Conservation (phyloP, 306 rosid species). For the Ormosia emarginata region DNA sequence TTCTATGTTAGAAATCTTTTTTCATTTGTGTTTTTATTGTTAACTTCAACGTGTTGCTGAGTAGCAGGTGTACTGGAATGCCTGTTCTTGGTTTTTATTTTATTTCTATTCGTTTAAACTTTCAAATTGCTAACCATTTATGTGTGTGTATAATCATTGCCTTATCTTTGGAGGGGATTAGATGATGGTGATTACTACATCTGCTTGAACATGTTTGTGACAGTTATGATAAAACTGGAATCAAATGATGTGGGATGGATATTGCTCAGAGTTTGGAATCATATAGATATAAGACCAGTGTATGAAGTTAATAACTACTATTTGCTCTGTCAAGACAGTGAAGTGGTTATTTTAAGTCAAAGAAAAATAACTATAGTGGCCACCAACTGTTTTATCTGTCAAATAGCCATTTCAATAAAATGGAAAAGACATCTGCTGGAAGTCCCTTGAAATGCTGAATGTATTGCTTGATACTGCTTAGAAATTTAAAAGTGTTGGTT, state of each 20-base stretch:
- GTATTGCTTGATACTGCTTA: not conserved
- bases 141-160: not conserved
- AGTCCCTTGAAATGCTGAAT: slow-evolving; percentile 4
- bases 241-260: not conserved
- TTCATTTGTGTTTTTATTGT: not conserved
- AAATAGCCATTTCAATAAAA: not conserved
- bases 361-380: not conserved
- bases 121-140: not conserved
- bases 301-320: not conserved
- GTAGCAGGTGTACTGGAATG: not conserved
- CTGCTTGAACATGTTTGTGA: not conserved
- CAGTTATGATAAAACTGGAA: not conserved
- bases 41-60: not conserved
- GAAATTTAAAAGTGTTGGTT: not conserved
- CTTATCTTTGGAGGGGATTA: not conserved
- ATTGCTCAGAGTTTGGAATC: not conserved
- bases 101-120: not conserved
- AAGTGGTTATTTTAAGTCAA: not conserved
- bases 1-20: not conserved
- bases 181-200: not conserved
- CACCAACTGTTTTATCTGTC: not conserved
- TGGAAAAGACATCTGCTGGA: not conserved
- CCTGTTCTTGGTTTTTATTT: not conserved
- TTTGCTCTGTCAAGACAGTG: not conserved
- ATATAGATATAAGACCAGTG: not conserved